Conservation (phyloP, 2,329 filamentous ascomycete species). For the Aureobasidium lini region DNA sequence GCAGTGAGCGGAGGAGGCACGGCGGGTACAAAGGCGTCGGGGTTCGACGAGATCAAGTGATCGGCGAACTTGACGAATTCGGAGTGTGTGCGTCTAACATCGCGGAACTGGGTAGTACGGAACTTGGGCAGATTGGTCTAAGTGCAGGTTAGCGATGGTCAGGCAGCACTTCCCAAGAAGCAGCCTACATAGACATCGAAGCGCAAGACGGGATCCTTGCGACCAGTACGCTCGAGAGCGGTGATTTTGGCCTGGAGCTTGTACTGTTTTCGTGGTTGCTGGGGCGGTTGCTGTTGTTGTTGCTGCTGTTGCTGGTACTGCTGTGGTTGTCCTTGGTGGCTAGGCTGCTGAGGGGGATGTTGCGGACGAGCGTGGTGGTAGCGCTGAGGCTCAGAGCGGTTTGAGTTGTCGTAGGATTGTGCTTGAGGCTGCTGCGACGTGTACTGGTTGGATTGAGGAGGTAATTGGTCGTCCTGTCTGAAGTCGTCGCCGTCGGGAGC, state of each 20-base stretch:
- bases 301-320: constrained; percentile 30
- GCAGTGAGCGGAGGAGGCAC: constrained; percentile 92
- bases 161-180: not conserved
- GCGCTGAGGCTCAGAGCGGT: constrained; percentile 10
- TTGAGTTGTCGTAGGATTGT: not conserved
- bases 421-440: not conserved
- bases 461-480: constrained; percentile 12
- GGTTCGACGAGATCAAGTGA: constrained; percentile 94
- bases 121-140: constrained; percentile 99
- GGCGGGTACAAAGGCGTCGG: constrained; percentile 86
- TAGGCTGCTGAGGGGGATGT: constrained; percentile 32
- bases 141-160: not conserved
- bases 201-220: constrained; percentile 88
- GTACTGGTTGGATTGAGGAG: not conserved
- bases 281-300: constrained; percentile 28
- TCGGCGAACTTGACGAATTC: constrained; percentile 96
- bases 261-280: constrained; percentile 29
- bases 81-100: constrained; percentile 88
- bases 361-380: constrained; percentile 28
- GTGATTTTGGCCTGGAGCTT: constrained; percentile 94
- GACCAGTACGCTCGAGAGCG: constrained; percentile 81
- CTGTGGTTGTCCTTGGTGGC: constrained; percentile 20
- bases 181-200: constrained; percentile 89
- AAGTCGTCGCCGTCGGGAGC: constrained; percentile 12
- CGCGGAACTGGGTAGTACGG: constrained; percentile 94